Base-by-base conservation (phyloP, 2,329 filamentous ascomycete genomes). In the Juglanconis sp. region DNA sequence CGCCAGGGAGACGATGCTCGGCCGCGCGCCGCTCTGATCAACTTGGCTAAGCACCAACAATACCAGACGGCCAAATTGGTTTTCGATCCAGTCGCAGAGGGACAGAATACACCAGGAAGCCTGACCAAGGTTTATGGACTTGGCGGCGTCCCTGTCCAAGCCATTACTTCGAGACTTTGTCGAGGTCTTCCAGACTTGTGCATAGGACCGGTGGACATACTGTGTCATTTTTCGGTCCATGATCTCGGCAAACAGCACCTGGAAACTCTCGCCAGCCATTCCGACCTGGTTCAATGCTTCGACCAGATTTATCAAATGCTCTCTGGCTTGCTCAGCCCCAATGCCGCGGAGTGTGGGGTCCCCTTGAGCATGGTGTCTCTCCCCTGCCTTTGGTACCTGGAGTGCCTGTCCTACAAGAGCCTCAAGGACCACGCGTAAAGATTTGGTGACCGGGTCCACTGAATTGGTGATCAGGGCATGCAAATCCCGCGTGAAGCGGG, bases 211-310 rank as follows among this genome's bases (percentile, higher is more conserved):
- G 44, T 76, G 76, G 46, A 92, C 82, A 66, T 87, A 89, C 11
- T 81, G 76, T 48, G 81, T 80, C 78, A 92, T 86, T 61, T 87
- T 79, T 40, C 76, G 75, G 68, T 91, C 82, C 79, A 92, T 87
- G 32, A 89, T 80, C 70, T 89, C 86, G 15, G 88, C 90, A 67
- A 92, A 88, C 40, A 89, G 77, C 35, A 88, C 81, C 68, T 92
- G 87, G 55, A 90, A 89, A 53, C 77, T 79, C 67, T 90, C 86
- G 32, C 87, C 88, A 1, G 86, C 86, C 17, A 92, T 75, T 0
- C 89, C 90, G 30, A 91, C 84, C 51, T 82, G 79, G 65, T 82
- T 77, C 15, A 92, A 74, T 8, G 84, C 81, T 53, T 82, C 79
- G 2, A 89, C 75, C 17, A 91, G 73, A 46, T 78, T 36, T 78